A percentile compares a stretch with the other conserved stretches of the same genome.
Conservation (phyloP, 1,284 basidiomycete genomes). For the Schizophyllum amplum region DNA sequence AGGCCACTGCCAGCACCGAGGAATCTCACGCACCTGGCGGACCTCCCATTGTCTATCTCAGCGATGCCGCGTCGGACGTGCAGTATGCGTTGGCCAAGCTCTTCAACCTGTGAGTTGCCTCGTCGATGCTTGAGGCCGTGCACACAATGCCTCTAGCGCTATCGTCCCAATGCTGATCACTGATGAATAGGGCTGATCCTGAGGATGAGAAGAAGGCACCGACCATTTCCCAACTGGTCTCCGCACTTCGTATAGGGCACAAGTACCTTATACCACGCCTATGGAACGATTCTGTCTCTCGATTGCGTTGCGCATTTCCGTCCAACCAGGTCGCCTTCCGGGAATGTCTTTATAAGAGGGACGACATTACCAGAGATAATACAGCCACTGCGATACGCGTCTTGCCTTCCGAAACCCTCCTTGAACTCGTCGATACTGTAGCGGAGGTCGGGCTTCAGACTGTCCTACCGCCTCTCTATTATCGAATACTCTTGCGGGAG, state of each 20-base stretch:
- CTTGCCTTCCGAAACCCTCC: not conserved
- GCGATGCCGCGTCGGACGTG: not conserved
- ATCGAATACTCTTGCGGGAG: not conserved
- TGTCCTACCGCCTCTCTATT: not conserved
- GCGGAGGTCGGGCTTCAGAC: not conserved
- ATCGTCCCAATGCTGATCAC: too few species aligned
- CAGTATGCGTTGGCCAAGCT: not conserved
- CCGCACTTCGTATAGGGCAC: not conserved
- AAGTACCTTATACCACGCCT: not conserved
- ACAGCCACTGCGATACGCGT: not conserved
- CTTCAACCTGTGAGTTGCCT: not conserved
- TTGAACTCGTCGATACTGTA: not conserved
- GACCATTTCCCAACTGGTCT: not conserved
- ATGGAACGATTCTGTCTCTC: not conserved
- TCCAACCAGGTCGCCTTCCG: not conserved
- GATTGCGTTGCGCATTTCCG: not conserved
- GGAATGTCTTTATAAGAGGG: not conserved
- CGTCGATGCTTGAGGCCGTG: not conserved
- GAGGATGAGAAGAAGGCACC: not conserved
- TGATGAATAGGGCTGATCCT: not conserved
- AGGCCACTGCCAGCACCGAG: constrained; percentile 29
- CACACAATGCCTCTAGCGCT: too few species aligned
- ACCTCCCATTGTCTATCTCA: not conserved
- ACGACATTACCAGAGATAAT: not conserved
- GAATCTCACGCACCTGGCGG: not conserved